Evolutionary conservation across 1,284 basidiomycete species (phyloP), one percentile per base, ranked within the genome.

Genomic region (Afroboletus lepidellus): DNA sequence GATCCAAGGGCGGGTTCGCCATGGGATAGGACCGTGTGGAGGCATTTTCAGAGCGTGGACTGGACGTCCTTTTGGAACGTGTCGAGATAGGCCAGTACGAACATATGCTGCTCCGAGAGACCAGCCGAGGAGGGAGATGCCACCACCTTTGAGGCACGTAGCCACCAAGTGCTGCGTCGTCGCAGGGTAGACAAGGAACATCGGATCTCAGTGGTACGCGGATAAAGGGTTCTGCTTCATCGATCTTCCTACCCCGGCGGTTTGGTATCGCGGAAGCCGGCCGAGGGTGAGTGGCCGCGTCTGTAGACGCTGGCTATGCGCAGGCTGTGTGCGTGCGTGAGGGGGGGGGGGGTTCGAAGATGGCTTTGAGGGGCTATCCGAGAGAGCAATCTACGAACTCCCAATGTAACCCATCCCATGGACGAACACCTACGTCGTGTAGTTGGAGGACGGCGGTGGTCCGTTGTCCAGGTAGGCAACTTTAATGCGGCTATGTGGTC

Each of bases 201-300:
- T 60, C 0, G 61, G 5, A 69, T 53, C 20, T 69, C 63, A 6
- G 53, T 20, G 13, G 61, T 66, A 33, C 27, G 5, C 65, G 55
- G 18, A 50, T 49, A 46, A 62, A 67, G 0, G 51, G 24, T 30
- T 62, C 61, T 1, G 43, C 33, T 0, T 60, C 61, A 3, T 64
- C 54, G 3, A 48, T 48, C 46, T 48, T 53, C 46, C 60, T 67
- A 46, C 34, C 41, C 1, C 1, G 16, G 3, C 63, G 63, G 4
- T 11, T 62, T 63, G 0, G 41, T 30, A 0, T 52, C 50, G 32
- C 33, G 29, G 21, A 63, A 65, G 13, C 56, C 38, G 21, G 63
- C 65, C 20, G 67, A 69, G 5, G 59, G 60, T 4, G 43, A 0
- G 16, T 67, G 69, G 0, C 67, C 66, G 3, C 64, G 63, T 46